Evolutionary conservation across 2,329 filamentous ascomycete genomes (phyloP).

Genomic region (Neofusicoccum sp.): DNA sequence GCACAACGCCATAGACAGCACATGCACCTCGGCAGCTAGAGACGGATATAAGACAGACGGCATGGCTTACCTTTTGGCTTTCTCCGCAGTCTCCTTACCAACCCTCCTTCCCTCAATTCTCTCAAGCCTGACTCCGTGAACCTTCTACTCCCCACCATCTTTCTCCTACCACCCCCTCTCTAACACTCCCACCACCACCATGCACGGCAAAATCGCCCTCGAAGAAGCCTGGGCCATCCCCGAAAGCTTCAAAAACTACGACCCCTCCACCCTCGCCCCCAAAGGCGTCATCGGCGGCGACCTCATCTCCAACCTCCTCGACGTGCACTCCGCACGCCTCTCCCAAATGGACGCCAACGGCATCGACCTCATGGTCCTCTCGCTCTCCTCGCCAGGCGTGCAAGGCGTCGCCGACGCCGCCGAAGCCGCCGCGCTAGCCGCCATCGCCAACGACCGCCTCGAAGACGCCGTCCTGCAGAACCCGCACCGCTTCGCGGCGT

Average conservation of each 20-base stretch:
- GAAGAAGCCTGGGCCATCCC: constrained; percentile 4
- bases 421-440: constrained; percentile 26
- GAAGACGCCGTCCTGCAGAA: constrained; percentile 21
- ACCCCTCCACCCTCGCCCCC: background rate
- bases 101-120: too few relatives aligned
- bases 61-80: too few relatives aligned
- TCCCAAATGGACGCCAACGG: constrained; percentile 19
- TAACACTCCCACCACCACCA: too few relatives aligned
- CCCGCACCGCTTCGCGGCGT: background rate
- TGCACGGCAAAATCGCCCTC: constrained; percentile 15
- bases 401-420: constrained; percentile 26
- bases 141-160: too few relatives aligned
- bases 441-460: constrained; percentile 29
- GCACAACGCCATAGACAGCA: too few relatives aligned
- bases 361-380: constrained; percentile 27
- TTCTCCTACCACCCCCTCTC: too few relatives aligned
- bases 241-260: background rate
- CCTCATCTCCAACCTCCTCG: background rate
- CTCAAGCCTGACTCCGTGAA: too few relatives aligned
- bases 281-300: background rate
- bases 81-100: too few relatives aligned
- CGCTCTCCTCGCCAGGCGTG: constrained; percentile 28
- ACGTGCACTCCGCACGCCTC: constrained; percentile 23
- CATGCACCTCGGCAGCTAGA: too few relatives aligned
- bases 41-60: too few relatives aligned